These are phyloP conservation scores for Amanita muscaria DNA, from an alignment of 768 basidiomycete species.

Conservation along the genomic window DNA sequence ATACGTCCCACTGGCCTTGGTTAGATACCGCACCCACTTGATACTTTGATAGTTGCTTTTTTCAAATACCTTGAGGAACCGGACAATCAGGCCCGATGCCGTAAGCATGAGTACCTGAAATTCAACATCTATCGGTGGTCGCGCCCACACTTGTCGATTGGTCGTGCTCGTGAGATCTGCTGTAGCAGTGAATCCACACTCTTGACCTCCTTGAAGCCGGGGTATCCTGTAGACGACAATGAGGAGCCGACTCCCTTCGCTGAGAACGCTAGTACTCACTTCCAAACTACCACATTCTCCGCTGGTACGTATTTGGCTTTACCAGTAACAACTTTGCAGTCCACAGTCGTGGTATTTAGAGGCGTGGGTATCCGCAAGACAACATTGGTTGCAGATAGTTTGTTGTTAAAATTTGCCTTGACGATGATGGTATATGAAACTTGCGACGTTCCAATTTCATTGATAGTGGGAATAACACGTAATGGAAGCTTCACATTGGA, in stretches of 20 bases:
- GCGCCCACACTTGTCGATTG: constrained; percentile 90
- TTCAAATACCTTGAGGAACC: constrained; percentile 98
- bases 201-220: constrained; percentile 86
- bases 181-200: constrained; percentile 75
- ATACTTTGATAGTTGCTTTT: constrained; percentile 90
- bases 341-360: constrained; percentile 85
- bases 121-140: constrained; percentile 96
- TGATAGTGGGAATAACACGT: constrained; percentile 82
- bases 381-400: constrained; percentile 89
- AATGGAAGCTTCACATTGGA: constrained; percentile 94
- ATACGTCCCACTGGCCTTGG: constrained; percentile 89
- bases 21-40: constrained; percentile 93
- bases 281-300: constrained; percentile 97
- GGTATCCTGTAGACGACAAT: constrained; percentile 55
- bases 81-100: constrained; percentile 88
- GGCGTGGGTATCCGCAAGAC: constrained; percentile 94
- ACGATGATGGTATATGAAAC: constrained; percentile 88
- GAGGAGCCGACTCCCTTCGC: not conserved
- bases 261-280: constrained; percentile 49
- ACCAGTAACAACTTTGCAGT: constrained; percentile 84
- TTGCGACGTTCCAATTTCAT: constrained; percentile 84
- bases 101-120: constrained; percentile 99
- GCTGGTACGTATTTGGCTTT: constrained; percentile 97
- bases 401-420: constrained; percentile 83
- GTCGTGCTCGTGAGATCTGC: constrained; percentile 86